Evolutionary conservation across 495 filamentous ascomycete genomes (phyloP).

Genomic region (Penicillium chermesinum): DNA sequence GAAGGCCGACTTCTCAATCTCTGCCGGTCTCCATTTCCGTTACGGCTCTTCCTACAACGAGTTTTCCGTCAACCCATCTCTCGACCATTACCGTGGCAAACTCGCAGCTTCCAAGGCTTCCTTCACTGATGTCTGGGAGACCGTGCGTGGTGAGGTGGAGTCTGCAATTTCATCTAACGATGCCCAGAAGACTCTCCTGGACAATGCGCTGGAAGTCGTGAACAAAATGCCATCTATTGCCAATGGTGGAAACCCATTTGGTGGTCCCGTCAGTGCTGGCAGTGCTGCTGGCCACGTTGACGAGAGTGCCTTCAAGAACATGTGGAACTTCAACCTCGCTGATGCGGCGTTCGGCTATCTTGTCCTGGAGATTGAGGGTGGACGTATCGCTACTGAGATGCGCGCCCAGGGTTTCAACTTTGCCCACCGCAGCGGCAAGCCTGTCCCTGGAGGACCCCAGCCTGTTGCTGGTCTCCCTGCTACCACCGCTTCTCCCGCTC

Average conservation of each 20-base stretch:
- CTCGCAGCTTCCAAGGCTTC: conserved; percentile 98
- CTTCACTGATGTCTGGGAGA: conserved; percentile 99
- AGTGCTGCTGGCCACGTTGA: conserved; percentile 83
- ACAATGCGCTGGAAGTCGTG: conserved; percentile 85
- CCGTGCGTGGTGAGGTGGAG: conserved; percentile 90
- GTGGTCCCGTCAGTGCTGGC: conserved; percentile 70
- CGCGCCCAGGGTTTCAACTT: conserved; percentile 99
- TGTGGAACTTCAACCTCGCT: conserved; percentile 99
- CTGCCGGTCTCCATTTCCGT: conserved; percentile 95
- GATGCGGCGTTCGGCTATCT: conserved; percentile 97
- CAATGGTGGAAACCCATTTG: conserved; percentile 94
- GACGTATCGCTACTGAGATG: conserved; percentile 97
- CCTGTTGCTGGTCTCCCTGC: conserved; percentile 30
- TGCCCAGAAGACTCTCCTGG: conserved; percentile 80
- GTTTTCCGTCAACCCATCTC: conserved; percentile 95
- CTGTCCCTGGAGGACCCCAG: conserved; percentile 33
- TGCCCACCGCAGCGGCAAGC: conserved; percentile 68
- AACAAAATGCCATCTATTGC: conserved; percentile 93
- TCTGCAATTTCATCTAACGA: conserved; percentile 89
- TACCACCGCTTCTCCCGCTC: conserved; percentile 39
- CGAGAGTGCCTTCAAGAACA: conserved; percentile 99
- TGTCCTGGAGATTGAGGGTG: conserved; percentile 88
- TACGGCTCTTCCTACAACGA: conserved; percentile 99
- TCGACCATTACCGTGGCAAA: conserved; percentile 98
- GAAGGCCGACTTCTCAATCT: conserved; percentile 98